Evolutionary conservation across 106 monocot species (phyloP), one percentile per base, ranked within the genome.

Genomic region (Phalaenopsis aphrodite): DNA sequence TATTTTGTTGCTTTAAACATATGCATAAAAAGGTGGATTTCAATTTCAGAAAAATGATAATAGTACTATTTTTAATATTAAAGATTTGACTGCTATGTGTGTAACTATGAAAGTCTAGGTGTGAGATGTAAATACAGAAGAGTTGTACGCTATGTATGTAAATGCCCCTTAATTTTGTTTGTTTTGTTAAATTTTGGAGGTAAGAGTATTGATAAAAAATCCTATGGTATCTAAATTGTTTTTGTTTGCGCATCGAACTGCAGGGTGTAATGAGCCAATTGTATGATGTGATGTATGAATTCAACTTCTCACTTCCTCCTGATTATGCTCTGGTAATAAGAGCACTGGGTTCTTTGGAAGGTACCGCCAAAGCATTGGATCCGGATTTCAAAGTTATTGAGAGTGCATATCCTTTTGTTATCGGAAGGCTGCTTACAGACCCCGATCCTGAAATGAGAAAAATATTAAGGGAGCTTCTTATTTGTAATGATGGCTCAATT

Each of bases 261-360:
- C 84, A 98, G 94, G 90, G 88, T 17, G 86, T 98, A 84, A 94
- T 98, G 92, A 85, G 41, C 76, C 94, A 94, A 47, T 82, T 98
- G 37, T 98, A 98, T 83, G 92, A 94, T 85, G 78, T 94, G 55
- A 98, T 98, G 94, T 98, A 98, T 77, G 94, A 94, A 77, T 98
- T 98, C 77, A 91, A 94, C 78, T 98, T 98, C 85, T 91, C 88
- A 46, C 69, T 98, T 72, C 94, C 97, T 9, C 97, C 97, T 71
- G 97, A 98, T 66, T 98, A 98, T 79, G 97, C 97, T 4, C 82
- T 98, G 69, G 97, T 98, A 5, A 94, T 98, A 78, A 87, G 94
- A 81, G 92, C 97, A 66, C 72, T 98, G 21, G 97, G 97, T 39
- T 98, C 97, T 49, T 78, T 98, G 78, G 97, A 98, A 91, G 97